Base-by-base conservation (phyloP, 352 stramenopile species). In the Phytopythium ostracodes region DNA sequence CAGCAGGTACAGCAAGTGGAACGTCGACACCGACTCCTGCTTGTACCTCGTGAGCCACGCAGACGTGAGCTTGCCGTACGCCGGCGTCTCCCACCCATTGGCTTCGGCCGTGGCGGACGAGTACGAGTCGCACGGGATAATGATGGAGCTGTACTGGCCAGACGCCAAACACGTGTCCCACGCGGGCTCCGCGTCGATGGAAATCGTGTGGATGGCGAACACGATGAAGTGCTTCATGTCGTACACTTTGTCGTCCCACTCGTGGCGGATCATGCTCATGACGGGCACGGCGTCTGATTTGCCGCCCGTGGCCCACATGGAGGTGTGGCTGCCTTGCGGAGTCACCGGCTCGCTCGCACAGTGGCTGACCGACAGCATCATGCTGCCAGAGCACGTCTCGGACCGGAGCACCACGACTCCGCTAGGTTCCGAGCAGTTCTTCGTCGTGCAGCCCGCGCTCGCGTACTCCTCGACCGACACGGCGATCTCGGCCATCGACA, bases 271-370 rank as follows among this genome's bases (percentile, higher is more conserved):
- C 40, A 66, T 66, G 20, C 55, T 49, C 36, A 62, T 25, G 18
- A 20, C 40, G 7, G 61, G 61, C n/a, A 52, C 42, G 10, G 35
- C 55, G 40, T 66, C 24, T 2, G 49, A 18, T 17, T 56, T 38
- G 46, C 72, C 72, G 50, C 72, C 72, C 18, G 70, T 52, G 22
- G 72, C 74, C 72, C 72, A 79, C 64, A 79, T 75, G 17, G 72
- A 59, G 14, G 69, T 40, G 56, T 79, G 54, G 11, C 49, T 36
- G 35, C 35, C 58, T 9, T 63, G 46, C 3, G 25, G 42, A 4
- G 14, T 36, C 14, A 63, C 46, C 14, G 22, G 1, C 49, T 63
- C 46, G 47, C 36, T 52, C 31, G 58, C 58, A n/a, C 58, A 63
- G 35, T 56, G 49, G 27, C 38, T 55, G 2, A 63, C 58, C 17